These are phyloP conservation scores for Herpetomonas samuelpessoai DNA, from an alignment of 208 protist species.

Conservation along the genomic window DNA sequence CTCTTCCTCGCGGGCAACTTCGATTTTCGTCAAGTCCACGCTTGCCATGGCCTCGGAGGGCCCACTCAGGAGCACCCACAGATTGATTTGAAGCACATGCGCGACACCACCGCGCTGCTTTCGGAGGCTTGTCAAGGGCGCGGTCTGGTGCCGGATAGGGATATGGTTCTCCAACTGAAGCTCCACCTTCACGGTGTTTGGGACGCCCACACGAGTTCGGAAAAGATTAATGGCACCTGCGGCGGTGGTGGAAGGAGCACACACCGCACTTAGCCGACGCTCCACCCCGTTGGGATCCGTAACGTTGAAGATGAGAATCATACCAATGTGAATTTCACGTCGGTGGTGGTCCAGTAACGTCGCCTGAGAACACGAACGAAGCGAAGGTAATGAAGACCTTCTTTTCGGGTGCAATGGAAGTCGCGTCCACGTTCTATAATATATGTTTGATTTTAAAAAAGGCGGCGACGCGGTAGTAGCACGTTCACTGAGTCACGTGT, in stretches of 20 bases:
- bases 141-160: conserved; percentile 30
- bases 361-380: too few relatives aligned
- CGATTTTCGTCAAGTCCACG: conserved; percentile 24
- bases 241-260: conserved; percentile 31
- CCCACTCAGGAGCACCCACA: conserved; percentile 26
- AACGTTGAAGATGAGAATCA: conserved; percentile 45
- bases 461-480: too few relatives aligned
- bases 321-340: too few relatives aligned
- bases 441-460: too few relatives aligned
- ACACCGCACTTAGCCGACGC: conserved; percentile 23
- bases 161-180: conserved; percentile 34
- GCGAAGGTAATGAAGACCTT: too few relatives aligned
- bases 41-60: conserved; percentile 7
- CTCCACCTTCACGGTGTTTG: conserved; percentile 28
- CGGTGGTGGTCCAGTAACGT: too few relatives aligned
- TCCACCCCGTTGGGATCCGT: conserved; percentile 10
- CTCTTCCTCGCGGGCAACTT: conserved; percentile 8
- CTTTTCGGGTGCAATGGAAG: conserved; percentile 2
- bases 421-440: too few relatives aligned
- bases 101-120: conserved; percentile 36
- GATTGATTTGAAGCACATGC: conserved; percentile 27
- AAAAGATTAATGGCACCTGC: conserved; percentile 34
- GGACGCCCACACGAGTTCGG: conserved; percentile 24
- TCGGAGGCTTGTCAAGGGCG: conserved; percentile 36
- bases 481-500: too few relatives aligned